Conservation (phyloP, 345 rosid genomes). For the Firmiana major region DNA sequence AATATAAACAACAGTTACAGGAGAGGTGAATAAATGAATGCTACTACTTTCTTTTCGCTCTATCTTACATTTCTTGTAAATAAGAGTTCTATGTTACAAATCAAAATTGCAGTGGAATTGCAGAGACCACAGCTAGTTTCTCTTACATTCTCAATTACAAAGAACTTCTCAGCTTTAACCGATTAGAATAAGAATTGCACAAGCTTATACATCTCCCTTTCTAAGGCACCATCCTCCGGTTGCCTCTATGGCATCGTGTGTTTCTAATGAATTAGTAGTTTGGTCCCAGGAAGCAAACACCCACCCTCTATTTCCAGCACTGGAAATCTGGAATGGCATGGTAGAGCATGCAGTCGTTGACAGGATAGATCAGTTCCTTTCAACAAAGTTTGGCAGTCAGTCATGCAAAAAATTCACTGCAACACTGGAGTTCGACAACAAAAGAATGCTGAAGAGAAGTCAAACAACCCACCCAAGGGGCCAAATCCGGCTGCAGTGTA, state of each 20-base stretch:
- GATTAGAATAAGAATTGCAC: conserved; percentile 20
- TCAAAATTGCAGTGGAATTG: conserved; percentile 47
- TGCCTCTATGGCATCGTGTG: conserved; percentile 4
- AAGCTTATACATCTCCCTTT: conserved; percentile 19
- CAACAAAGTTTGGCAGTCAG: not conserved
- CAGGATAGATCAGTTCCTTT: not conserved
- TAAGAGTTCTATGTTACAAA: conserved; percentile 47
- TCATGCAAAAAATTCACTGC: conserved; percentile 12
- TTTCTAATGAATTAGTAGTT: conserved; percentile 28
- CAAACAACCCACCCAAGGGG: conserved; percentile 7
- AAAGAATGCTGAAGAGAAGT: conserved; percentile 15
- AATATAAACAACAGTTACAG: not conserved
- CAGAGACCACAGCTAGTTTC: conserved; percentile 25
- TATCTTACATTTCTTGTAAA: conserved; percentile 40
- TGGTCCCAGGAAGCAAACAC: not conserved
- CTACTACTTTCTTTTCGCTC: conserved; percentile 28
- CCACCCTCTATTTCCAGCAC: conserved; percentile 1
- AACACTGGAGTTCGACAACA: not conserved
- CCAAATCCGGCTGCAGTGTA: conserved; percentile 11
- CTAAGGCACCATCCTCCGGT: conserved; percentile 11
- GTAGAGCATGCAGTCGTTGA: not conserved
- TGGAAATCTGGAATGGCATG: not conserved
- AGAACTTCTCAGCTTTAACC: conserved; percentile 24
- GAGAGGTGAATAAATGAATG: conserved; percentile 35
- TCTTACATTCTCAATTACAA: conserved; percentile 29